Evolutionary conservation across 345 rosid species (phyloP), one percentile per base, ranked within the genome.

Genomic region (Geranium rotundifolium): DNA sequence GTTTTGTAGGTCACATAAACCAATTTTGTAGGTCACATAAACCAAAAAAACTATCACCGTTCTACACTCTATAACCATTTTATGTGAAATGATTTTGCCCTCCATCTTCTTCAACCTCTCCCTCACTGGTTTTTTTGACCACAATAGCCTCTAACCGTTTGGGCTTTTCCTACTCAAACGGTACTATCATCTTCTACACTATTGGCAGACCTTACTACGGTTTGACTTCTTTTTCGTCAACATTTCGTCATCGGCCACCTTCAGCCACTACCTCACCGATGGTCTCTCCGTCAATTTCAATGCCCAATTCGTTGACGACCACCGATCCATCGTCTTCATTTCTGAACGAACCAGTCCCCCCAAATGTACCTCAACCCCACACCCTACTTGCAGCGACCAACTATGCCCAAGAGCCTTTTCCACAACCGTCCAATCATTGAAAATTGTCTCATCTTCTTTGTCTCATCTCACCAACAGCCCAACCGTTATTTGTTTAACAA

Each of bases 391-490:
- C n/a, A n/a, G n/a, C 75, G 86, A 0, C 87, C 81, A 2, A 65
- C 71, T 54, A 77, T 67, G 8, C 80, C 83, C 18, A 64, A 19
- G 0, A 85, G 89, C 83, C 85, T 75, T 64, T 91, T 89, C 79
- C 92, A 84, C 41, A 96, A 91, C 78, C 89, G 91, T 19, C 96
- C 98, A 2, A 14, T 81, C 61, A 59, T 85, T 13, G 63, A 76
- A 61, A 70, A 71, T 70, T 60, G 70, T 58, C 75, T 8, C 23
- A 81, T 91, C 55, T 87, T 80, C 80, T 81, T 92, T 78, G 65
- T 87, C 10, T 92, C 98, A 0, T 82, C 93, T 69, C 95, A 92
- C 61, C 84, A 92, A 58, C 57, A 77, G 29, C 95, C 95, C 50
- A 77, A 76, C 27, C 75, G 62, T 14, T 76, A 66, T 13, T 85